A percentile compares a stretch with the other conserved stretches of the same genome.
These are phyloP conservation scores for Crithidia sp. DNA, from an alignment of 208 protist genomes.

Conservation along the genomic window DNA sequence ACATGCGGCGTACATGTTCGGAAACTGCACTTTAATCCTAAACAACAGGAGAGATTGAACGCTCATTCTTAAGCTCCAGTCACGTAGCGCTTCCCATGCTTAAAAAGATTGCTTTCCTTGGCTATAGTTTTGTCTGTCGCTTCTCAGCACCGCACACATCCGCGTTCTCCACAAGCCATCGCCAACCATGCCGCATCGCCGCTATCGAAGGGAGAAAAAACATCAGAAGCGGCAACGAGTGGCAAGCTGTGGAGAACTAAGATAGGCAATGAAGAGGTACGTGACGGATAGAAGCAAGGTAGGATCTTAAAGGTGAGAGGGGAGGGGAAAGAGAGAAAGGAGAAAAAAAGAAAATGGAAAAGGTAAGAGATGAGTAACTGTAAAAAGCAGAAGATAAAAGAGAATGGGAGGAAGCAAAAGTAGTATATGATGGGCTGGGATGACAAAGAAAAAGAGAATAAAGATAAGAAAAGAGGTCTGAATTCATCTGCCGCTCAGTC, in stretches of 20 bases:
- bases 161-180: not conserved
- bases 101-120: not conserved
- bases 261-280: not conserved
- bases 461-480: no score
- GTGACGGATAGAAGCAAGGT: not conserved
- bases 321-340: not conserved
- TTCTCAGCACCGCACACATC: slow-evolving; percentile 1
- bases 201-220: not conserved
- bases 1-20: no score
- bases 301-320: not conserved
- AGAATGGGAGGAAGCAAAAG: no score
- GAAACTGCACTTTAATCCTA: no score
- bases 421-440: not conserved
- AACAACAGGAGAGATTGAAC: no score
- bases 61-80: no score
- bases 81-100: no score
- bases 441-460: no score
- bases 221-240: not conserved
- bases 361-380: not conserved
- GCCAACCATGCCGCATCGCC: no score
- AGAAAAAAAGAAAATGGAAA: not conserved
- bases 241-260: not conserved
- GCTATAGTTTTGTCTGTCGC: not conserved
- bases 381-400: no score
- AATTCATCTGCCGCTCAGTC: slow-evolving; percentile 5